Evolutionary conservation across 2,329 filamentous ascomycete species (phyloP).

Genomic region (Venturia effusa): DNA sequence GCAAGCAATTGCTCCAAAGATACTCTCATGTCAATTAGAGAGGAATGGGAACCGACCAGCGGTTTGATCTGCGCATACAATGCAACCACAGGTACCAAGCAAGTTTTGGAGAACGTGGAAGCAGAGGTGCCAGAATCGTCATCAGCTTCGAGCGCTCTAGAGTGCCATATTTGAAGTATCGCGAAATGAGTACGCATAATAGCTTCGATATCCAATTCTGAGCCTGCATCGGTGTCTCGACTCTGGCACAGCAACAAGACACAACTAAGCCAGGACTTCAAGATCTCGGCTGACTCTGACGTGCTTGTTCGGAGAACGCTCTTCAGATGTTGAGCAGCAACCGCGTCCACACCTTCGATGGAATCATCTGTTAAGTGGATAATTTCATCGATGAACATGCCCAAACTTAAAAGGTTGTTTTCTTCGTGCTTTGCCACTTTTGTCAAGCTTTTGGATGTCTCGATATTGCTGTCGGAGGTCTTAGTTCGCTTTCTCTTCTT

Average conservation of each 20-base stretch:
- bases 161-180: constrained; percentile 19
- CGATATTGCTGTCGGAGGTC: not conserved
- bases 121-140: constrained; percentile 19
- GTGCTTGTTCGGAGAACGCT: constrained; percentile 2
- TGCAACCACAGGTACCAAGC: constrained; percentile 20
- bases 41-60: not conserved
- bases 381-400: not conserved
- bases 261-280: constrained; percentile 9
- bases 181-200: not conserved
- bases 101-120: constrained; percentile 25
- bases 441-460: not conserved
- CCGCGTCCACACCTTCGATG: not conserved
- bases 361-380: not conserved
- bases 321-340: constrained; percentile 9
- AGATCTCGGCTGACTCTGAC: not conserved
- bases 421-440: not conserved
- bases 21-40: not conserved
- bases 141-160: constrained; percentile 19
- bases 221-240: not conserved
- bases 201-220: not conserved
- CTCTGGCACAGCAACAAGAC: not conserved
- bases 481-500: not conserved
- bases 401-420: not conserved
- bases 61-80: constrained; percentile 2
- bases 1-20: constrained; percentile 27